These are phyloP conservation scores for Scheffersomyces amazonensis DNA, from an alignment of 805 yeast genomes.

Conservation along the genomic window DNA sequence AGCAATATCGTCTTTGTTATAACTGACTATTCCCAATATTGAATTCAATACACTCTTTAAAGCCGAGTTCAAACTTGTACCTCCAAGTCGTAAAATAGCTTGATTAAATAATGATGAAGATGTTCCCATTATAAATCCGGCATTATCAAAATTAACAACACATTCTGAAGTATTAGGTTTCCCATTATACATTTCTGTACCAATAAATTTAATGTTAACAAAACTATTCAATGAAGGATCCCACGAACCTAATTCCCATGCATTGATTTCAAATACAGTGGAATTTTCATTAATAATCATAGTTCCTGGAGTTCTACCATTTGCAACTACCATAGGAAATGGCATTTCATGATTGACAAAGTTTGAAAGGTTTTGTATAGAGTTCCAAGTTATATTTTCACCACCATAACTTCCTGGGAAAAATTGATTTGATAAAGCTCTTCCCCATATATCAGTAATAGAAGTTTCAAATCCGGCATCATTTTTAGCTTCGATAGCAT, in stretches of 20 bases:
- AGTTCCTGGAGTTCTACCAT: conserved; percentile 66
- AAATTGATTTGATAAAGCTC: conserved; percentile 34
- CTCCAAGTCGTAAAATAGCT: conserved; percentile 19
- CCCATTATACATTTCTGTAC: conserved; percentile 23
- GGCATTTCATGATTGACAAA: conserved; percentile 34
- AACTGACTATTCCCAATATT: conserved; percentile 22
- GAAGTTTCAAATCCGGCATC: conserved; percentile 33
- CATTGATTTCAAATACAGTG: conserved; percentile 47
- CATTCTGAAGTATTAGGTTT: conserved; percentile 14
- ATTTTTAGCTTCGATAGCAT: conserved; percentile 22
- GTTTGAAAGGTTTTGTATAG: conserved; percentile 17
- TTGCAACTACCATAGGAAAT: conserved; percentile 39
- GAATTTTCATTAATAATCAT: conserved; percentile 58
- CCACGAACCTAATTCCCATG: conserved; percentile 43
- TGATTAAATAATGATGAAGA: conserved; percentile 38
- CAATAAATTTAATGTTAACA: conserved; percentile 26
- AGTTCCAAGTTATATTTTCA: conserved; percentile 28
- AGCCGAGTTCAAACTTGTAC: conserved; percentile 16
- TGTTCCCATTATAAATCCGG: conserved; percentile 39
- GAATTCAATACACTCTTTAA: conserved; percentile 21
- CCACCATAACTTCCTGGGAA: conserved; percentile 27
- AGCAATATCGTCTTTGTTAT: conserved; percentile 34
- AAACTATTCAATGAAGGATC: conserved; percentile 34
- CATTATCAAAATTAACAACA: conserved; percentile 31
- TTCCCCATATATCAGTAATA: conserved; percentile 40